phyloP scores from a whole-genome alignment of 495 filamentous ascomycete genomes.

The Aspergillus sclerotiicarbonarius region DNA sequence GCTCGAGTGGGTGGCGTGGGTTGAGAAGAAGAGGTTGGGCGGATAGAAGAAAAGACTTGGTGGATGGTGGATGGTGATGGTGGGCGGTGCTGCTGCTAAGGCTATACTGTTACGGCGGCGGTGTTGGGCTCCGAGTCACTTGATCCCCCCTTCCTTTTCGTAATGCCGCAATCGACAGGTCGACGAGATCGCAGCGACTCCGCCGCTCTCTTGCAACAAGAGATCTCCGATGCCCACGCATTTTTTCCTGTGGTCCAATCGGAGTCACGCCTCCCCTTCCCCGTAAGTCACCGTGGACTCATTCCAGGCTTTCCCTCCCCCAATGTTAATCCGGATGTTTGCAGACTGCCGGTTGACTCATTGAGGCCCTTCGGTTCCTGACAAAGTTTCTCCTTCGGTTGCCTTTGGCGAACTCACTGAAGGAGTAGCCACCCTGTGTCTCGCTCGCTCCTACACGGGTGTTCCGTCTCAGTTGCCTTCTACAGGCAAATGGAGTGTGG shows the following conservation, averaged over 20 bases:
- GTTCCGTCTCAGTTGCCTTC: neutral
- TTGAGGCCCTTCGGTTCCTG: neutral
- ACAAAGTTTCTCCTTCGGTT: neutral
- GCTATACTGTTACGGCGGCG: neutral
- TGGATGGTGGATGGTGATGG: neutral
- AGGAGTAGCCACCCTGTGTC: neutral
- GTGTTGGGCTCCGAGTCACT: conserved; percentile 3
- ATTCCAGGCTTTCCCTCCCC: neutral
- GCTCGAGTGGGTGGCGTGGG: too few relatives aligned
- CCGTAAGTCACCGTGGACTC: neutral
- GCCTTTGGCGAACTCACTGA: neutral
- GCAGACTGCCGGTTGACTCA: neutral
- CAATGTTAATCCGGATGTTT: neutral
- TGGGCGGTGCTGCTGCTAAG: neutral
- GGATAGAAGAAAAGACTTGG: neutral
- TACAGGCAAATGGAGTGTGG: neutral
- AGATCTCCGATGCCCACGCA: neutral
- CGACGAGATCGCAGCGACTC: neutral
- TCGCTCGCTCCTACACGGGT: neutral
- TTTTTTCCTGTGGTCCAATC: neutral
- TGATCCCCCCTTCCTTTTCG: conserved; percentile 1
- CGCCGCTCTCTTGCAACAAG: neutral
- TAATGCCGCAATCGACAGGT: neutral
- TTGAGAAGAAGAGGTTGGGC: too few relatives aligned
- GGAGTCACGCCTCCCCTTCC: neutral